These are phyloP conservation scores for Glebionis coronaria DNA, from an alignment of 129 eudicot genomes.

Conservation along the genomic window DNA sequence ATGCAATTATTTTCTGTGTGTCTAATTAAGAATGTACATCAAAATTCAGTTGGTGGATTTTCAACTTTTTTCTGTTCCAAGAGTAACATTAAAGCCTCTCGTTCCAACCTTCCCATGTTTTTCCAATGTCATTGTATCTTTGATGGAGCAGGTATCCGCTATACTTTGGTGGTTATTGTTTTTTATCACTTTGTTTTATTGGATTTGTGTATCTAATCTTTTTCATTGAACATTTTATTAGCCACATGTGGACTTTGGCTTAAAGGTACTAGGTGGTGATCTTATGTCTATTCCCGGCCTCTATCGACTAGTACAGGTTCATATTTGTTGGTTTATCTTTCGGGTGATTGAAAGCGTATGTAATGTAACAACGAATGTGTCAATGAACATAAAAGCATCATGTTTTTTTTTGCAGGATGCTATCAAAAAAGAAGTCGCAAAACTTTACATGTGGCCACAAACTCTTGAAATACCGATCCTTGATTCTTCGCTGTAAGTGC, in stretches of 20 bases:
- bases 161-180: not conserved
- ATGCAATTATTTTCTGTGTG: not conserved
- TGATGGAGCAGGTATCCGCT: slow-evolving; percentile 71
- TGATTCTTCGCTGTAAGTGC: slow-evolving; percentile 71
- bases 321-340: not conserved
- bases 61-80: slow-evolving; percentile 67
- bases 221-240: slow-evolving; percentile 23
- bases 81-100: slow-evolving; percentile 75
- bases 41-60: slow-evolving; percentile 71
- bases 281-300: slow-evolving; percentile 93
- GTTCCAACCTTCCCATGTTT: slow-evolving; percentile 86
- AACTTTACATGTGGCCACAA: slow-evolving; percentile 85
- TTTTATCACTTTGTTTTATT: not conserved
- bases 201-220: not conserved
- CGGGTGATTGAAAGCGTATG: not conserved
- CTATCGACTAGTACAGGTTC: slow-evolving; percentile 71
- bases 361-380: not conserved
- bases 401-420: slow-evolving; percentile 45
- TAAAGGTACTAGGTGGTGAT: slow-evolving; percentile 74
- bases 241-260: slow-evolving; percentile 89
- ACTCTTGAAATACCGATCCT: slow-evolving; percentile 80
- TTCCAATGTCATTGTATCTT: slow-evolving; percentile 56
- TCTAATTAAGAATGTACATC: slow-evolving; percentile 18
- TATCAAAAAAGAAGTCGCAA: slow-evolving; percentile 64
- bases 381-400: not conserved